Conservation (phyloP, 2,329 filamentous ascomycete genomes). For the Ophidiomyces ophidiicola region DNA sequence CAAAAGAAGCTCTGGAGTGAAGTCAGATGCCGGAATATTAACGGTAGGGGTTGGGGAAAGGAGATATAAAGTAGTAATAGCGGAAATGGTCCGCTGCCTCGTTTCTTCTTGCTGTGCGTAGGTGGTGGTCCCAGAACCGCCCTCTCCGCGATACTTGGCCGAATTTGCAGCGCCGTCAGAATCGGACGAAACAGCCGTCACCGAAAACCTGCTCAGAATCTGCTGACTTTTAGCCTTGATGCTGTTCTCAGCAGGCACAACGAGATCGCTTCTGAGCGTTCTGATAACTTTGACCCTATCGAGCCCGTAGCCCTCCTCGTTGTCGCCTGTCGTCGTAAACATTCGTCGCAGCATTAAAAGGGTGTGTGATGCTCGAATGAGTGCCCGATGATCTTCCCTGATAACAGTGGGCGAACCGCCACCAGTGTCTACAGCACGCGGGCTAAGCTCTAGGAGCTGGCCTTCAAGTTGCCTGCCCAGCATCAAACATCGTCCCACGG, state of each 20-base stretch:
- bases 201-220: slow-evolving; percentile 69
- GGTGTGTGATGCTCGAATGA: slow-evolving; percentile 72
- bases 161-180: slow-evolving; percentile 13
- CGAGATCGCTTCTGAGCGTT: slow-evolving; percentile 55
- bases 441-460: slow-evolving; percentile 61
- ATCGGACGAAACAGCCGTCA: slow-evolving; percentile 43
- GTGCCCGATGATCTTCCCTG: slow-evolving; percentile 61
- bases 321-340: slow-evolving; percentile 52
- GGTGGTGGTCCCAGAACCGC: slow-evolving; percentile 32
- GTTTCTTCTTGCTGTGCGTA: slow-evolving; percentile 59
- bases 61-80: slow-evolving; percentile 64
- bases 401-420: slow-evolving; percentile 1
- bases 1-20: slow-evolving; percentile 59
- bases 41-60: slow-evolving; percentile 55
- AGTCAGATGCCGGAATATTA: slow-evolving; percentile 36
- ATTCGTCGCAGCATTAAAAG: slow-evolving; percentile 64
- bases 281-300: slow-evolving; percentile 60
- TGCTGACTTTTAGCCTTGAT: slow-evolving; percentile 65
- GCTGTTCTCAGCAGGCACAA: slow-evolving; percentile 59
- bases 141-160: slow-evolving; percentile 14
- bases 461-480: slow-evolving; percentile 76
- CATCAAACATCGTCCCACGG: slow-evolving; percentile 65
- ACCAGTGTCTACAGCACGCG: slow-evolving; percentile 19
- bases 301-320: slow-evolving; percentile 66
- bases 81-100: slow-evolving; percentile 59